Base-by-base conservation (phyloP, 805 yeast genomes). In the Blastobotrys muscicola region DNA sequence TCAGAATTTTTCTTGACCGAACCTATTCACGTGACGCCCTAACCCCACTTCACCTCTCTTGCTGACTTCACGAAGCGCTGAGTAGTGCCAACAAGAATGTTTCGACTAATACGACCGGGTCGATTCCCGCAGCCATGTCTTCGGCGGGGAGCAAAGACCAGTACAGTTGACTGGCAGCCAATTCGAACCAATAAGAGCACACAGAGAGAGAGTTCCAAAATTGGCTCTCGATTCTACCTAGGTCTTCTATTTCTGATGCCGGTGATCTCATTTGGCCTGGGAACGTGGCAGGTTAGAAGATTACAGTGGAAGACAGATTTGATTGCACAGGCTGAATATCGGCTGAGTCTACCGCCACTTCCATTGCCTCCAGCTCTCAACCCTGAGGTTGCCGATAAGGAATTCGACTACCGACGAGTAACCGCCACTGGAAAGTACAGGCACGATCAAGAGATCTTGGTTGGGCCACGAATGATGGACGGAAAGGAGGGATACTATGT, bases 261-360 rank as follows among this genome's bases (percentile, higher is more conserved):
- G 0, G 70, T 87, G 1, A 71, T 87, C 2, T 77, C 95, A 8
- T 84, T 90, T 59, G 80, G 79, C 38, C 66, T 92, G 36, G 98
- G 97, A 1, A 75, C 87, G 44, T 92, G 98, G 98, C 98, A 92
- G 66, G 78, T 85, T 38, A 69, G 76, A 53, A 71, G 98, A 50
- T 66, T 92, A 40, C 70, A 75, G 47, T 92, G 98, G 98, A 92
- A 92, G 61, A 82, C 79, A 16, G 75, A 80, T 48, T 69, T 92
- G 48, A 82, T 92, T 48, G 81, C 94, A 2, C 73, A 75, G 14
- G 80, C 90, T 55, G 97, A 92, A 60, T 86, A 85, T 55, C 68
- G 89, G 50, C 65, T 92, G 52, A 78, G 89, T 0, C 74, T 75
- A 45, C 78, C 80, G 2, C 82, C 95, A 0, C 65, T 80, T 15